Evolutionary conservation across 148 eudicot genomes (phyloP).

Genomic region (Camellia lanceoleosa): DNA sequence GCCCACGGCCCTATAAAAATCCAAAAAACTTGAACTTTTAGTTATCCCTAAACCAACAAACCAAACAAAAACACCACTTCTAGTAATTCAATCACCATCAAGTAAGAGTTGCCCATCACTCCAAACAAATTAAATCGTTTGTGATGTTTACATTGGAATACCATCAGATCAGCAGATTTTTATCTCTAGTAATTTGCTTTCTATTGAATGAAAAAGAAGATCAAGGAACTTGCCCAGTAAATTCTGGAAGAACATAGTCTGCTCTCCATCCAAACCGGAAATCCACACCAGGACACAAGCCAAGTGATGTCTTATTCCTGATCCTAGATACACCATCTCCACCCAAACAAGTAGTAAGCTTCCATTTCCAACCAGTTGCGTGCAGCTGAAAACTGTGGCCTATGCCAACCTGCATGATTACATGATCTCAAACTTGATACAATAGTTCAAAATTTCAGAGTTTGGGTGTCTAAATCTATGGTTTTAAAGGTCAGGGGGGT

Average conservation of each 20-base stretch:
- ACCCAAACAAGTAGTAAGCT: constrained; percentile 83
- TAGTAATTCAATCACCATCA: constrained; percentile 1
- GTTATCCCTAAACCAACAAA: background rate
- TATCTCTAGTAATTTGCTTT: background rate
- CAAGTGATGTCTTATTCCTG: constrained; percentile 73
- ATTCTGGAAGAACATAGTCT: constrained; percentile 85
- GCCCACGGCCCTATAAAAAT: constrained; percentile 57
- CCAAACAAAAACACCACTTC: background rate
- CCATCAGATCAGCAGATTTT: background rate
- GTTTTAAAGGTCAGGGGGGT: no score
- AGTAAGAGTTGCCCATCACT: background rate
- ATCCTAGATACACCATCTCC: constrained; percentile 82
- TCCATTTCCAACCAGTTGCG: constrained; percentile 88
- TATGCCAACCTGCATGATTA: constrained; percentile 65
- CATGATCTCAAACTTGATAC: background rate
- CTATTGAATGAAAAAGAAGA: background rate
- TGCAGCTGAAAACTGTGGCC: constrained; percentile 73
- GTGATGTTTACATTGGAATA: background rate
- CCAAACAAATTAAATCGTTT: background rate
- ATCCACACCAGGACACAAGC: constrained; percentile 80
- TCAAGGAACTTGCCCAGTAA: constrained; percentile 61
- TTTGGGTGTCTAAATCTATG: background rate
- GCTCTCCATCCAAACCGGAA: constrained; percentile 97
- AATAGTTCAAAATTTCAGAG: constrained; percentile 1
- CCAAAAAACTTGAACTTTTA: background rate